Percentiles rank a stretch among this genome's conserved stretches.
phyloP scores from a whole-genome alignment of 1,139 yeast species.

The Blastobotrys buckinghamii region DNA sequence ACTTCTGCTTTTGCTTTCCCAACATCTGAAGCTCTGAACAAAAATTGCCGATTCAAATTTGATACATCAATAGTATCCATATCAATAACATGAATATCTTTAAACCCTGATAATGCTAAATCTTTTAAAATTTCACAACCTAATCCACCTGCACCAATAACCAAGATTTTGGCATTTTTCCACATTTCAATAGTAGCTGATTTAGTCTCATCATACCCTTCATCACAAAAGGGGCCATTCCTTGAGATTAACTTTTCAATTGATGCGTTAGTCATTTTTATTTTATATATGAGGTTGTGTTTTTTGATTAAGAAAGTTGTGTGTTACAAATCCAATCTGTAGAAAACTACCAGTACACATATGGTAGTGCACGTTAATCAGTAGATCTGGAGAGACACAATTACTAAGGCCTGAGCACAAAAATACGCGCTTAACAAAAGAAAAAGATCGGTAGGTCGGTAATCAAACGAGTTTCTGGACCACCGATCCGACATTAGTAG shows the following conservation, averaged over 20 bases:
- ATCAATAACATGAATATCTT: conserved; percentile 74
- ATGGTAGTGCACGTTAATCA: too few species aligned
- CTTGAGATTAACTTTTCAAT: conserved; percentile 21
- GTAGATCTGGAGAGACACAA: too few species aligned
- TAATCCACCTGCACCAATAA: conserved; percentile 90
- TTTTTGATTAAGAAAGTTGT: background rate
- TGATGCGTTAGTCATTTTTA: background rate
- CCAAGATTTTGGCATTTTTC: conserved; percentile 30
- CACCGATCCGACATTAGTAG: too few species aligned
- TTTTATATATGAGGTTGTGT: background rate
- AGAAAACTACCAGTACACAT: too few species aligned
- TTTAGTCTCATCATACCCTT: conserved; percentile 33
- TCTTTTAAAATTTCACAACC: conserved; percentile 92
- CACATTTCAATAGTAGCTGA: conserved; percentile 28
- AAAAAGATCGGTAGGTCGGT: too few species aligned
- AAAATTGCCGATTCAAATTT: conserved; percentile 83
- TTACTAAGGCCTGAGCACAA: too few species aligned
- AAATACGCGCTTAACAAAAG: too few species aligned
- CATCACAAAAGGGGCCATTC: conserved; percentile 36
- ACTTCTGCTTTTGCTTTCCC: conserved; percentile 77
- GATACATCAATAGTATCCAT: conserved; percentile 94
- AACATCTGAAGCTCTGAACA: conserved; percentile 66
- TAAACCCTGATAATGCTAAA: conserved; percentile 71
- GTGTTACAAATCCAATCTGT: too few species aligned
- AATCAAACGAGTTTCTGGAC: too few species aligned